Evolutionary conservation across 345 rosid species (phyloP), one percentile per base, ranked within the genome.

Genomic region (Aquilaria malaccensis): DNA sequence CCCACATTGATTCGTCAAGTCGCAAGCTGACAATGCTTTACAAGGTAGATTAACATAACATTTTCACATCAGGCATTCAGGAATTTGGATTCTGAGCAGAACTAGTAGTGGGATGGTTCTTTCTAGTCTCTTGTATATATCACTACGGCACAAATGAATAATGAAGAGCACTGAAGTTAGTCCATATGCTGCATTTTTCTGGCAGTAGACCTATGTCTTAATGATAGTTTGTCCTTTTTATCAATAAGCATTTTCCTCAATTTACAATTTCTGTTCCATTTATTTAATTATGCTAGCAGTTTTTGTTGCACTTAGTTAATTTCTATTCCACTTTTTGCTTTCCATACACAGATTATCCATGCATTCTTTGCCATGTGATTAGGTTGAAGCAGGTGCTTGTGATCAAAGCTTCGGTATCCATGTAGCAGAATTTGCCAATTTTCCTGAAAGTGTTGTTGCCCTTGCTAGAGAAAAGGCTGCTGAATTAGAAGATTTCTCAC

Each of bases 351-450:
- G 7, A 37, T 37, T 55, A 63, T 70, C 37, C 51, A n/a, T 61
- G 70, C 3, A 55, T 51, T 1, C 50, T 53, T 7, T 52, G 29
- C 13, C 52, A 53, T 61, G 10, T 59, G 68, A 37, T 49, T 75
- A 87, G 99, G 96, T 88, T 74, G 95, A 90, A 68, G 91, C 86
- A 57, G 97, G 96, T 50, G 89, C 95, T 58, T 90, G 97, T 79
- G 97, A 94, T 81, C 99, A 94, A 70, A 94, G 99, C 78, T 94
- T 94, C 62, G 97, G 99, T 52, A 90, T 94, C 69, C 99, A 94
- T 68, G 99, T 94, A 60, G 97, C 99, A 4, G 97, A 94, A 68
- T 94, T 88, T 65, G 97, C 97, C 59, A 90, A 90, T 74, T 94
- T 94, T 76, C 97, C 99, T 33, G 91, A 85, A 74, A 90, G 89